These are phyloP conservation scores for Scutellaria barbata DNA, from an alignment of 257 asterid genomes.

Conservation along the genomic window DNA sequence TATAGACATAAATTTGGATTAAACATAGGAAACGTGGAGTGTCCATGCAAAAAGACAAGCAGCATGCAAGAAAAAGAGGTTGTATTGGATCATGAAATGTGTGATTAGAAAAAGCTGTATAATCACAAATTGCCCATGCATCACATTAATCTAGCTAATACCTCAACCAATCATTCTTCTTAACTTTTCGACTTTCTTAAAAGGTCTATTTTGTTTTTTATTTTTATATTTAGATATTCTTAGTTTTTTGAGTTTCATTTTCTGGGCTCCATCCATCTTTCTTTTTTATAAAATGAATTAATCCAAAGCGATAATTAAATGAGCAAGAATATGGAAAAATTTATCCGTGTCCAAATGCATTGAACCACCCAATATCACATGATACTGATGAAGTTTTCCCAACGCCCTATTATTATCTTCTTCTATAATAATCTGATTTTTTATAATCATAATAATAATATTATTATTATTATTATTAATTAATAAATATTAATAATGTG, in stretches of 20 bases:
- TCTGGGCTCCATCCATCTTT: not conserved
- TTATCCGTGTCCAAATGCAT: not conserved
- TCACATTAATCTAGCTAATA: slow-evolving; percentile 26
- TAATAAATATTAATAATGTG: too few relatives aligned
- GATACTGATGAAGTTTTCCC: too few relatives aligned
- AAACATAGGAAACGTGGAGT: slow-evolving; percentile 28
- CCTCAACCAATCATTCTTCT: not conserved
- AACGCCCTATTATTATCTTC: too few relatives aligned
- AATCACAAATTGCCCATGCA: slow-evolving; percentile 41
- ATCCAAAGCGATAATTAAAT: too few relatives aligned
- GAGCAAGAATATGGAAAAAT: too few relatives aligned
- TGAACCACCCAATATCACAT: not conserved
- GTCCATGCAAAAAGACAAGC: slow-evolving; percentile 35
- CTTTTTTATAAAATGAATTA: too few relatives aligned
- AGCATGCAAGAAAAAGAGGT: slow-evolving; percentile 31
- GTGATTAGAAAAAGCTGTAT: slow-evolving; percentile 32
- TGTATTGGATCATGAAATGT: slow-evolving; percentile 41
- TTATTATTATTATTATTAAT: too few relatives aligned
- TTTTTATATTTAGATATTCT: not conserved
- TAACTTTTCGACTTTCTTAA: slow-evolving; percentile 23
- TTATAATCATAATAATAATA: too few relatives aligned
- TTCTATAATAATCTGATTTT: too few relatives aligned
- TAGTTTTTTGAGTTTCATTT: not conserved
- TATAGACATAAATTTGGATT: not conserved
- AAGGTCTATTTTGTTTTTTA: slow-evolving; percentile 33